phyloP scores from a whole-genome alignment of 2,329 filamentous ascomycete genomes.

The Camillea tinctor region DNA sequence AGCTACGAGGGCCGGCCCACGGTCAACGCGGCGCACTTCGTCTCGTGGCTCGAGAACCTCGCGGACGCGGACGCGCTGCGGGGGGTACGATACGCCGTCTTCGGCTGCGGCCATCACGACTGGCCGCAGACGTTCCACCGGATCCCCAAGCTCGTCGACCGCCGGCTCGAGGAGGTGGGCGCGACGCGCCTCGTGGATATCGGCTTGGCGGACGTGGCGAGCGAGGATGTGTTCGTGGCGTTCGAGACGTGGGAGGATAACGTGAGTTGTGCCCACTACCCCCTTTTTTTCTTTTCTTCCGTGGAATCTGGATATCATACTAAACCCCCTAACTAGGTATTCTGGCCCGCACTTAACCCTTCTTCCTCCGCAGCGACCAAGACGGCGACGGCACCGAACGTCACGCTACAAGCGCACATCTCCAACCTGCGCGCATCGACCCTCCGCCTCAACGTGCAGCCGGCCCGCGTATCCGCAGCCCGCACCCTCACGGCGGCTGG shows the following conservation, averaged over 20 bases:
- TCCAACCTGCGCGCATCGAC: slow-evolving; percentile 38
- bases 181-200: slow-evolving; percentile 41
- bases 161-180: slow-evolving; percentile 49
- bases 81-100: slow-evolving; percentile 53
- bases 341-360: not conserved
- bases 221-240: slow-evolving; percentile 65
- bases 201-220: slow-evolving; percentile 53
- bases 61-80: slow-evolving; percentile 37
- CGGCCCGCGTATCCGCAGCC: slow-evolving; percentile 45
- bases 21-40: slow-evolving; percentile 56
- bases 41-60: slow-evolving; percentile 50
- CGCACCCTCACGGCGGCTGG: slow-evolving; percentile 42
- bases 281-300: slow-evolving; percentile 34
- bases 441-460: slow-evolving; percentile 45
- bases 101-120: slow-evolving; percentile 52
- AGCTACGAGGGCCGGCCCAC: slow-evolving; percentile 58
- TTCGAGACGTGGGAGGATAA: slow-evolving; percentile 68
- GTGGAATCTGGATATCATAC: not conserved
- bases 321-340: not conserved
- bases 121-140: slow-evolving; percentile 65
- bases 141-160: slow-evolving; percentile 63
- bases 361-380: too few species aligned
- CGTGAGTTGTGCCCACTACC: slow-evolving; percentile 12
- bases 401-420: slow-evolving; percentile 25
- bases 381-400: not conserved